phyloP scores from a whole-genome alignment of 129 eudicot genomes.

The Chrysanthemum makinoi region DNA sequence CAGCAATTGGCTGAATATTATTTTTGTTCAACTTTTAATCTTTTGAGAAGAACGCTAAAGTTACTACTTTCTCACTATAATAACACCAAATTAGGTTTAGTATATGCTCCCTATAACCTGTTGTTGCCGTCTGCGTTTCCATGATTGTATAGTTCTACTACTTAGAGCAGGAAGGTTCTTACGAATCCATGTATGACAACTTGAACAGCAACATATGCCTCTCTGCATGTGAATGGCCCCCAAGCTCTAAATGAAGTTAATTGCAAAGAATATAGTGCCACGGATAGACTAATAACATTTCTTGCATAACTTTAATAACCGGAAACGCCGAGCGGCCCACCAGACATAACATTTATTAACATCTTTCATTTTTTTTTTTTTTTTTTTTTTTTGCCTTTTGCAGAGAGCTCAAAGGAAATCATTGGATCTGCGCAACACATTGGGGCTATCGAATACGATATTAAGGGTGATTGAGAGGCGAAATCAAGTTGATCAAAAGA shows the following conservation, averaged over 20 bases:
- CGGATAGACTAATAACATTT: too few species aligned
- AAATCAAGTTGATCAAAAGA: conserved; percentile 73
- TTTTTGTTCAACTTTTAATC: neutral
- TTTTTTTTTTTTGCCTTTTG: conserved; percentile 24
- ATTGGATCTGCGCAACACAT: conserved; percentile 80
- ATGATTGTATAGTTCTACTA: neutral
- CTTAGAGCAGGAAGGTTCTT: neutral
- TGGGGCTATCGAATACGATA: conserved; percentile 90
- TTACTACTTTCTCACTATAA: neutral
- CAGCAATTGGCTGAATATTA: neutral
- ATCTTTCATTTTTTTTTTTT: neutral
- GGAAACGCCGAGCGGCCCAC: too few species aligned
- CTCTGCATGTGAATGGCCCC: neutral
- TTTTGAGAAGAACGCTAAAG: neutral
- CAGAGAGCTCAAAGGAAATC: conserved; percentile 99
- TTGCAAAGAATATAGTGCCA: neutral
- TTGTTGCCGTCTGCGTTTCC: neutral
- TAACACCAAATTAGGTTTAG: neutral
- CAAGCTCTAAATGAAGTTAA: neutral
- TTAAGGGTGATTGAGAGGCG: conserved; percentile 83
- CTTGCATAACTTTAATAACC: too few species aligned
- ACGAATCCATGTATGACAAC: neutral
- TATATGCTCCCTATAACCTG: neutral
- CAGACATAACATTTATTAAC: neutral
- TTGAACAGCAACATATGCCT: neutral